Evolutionary conservation across 768 basidiomycete species (phyloP), one percentile per base, ranked within the genome.

Genomic region (Boletus speciosus): DNA sequence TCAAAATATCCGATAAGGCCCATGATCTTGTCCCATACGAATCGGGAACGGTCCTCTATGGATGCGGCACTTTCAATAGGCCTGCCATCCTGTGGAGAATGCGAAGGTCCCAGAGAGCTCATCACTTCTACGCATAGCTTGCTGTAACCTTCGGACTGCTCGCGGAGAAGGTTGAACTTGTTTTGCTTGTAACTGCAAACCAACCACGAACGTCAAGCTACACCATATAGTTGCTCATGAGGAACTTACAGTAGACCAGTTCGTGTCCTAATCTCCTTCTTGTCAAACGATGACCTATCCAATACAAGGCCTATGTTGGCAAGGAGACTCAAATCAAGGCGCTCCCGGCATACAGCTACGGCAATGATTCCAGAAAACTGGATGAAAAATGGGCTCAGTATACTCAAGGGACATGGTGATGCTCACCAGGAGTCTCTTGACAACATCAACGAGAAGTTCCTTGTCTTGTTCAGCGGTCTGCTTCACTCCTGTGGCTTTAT

Each of bases 131-230:
- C 83, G 27, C 87, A 82, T 32, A 98, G 82, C 70, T 95, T 94
- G 68, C 92, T 92, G 74, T 93, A 99, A 8, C 97, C 97, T 74
- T 98, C 96, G 1, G 94, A 94, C 63, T 97, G 92, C 74, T 99
- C 97, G 36, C 97, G 88, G 15, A 98, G 81, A 37, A 99, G 81
- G 67, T 98, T 99, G 78, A 95, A 96, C 72, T 98, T 99, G 74
- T 93, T 93, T 71, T 99, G 96, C 71, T 93, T 94, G 76, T 94
- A 96, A 68, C 92, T 95, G 66, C n/a, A 49, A 41, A 48, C 29
- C 42, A 38, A 52, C 7, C n/a, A 39, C 21, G 35, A 52, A 51
- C 2, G 35, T 59, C 36, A 58, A 43, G 19, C 5, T 12, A 49
- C 23, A 32, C 14, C 55, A 25, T 8, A 43, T 10, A 38, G 12